Evolutionary conservation across 805 yeast species (phyloP), one percentile per base, ranked within the genome.

Genomic region (Suhomyces tanzawaensis): DNA sequence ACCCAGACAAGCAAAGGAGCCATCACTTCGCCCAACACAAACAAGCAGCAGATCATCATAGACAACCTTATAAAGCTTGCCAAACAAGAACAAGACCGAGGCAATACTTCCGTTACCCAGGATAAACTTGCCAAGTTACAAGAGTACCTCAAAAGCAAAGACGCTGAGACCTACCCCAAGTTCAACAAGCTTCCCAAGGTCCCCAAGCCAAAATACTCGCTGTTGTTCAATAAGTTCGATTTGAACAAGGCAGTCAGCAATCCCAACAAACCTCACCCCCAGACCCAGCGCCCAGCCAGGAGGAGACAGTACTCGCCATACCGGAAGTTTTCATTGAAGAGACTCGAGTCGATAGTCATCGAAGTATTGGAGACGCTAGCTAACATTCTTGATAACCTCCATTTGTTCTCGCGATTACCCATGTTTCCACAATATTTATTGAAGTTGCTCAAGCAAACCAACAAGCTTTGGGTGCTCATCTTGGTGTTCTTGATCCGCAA

Each of bases 391-490:
- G 74, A 69, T 47, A 69, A 66, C 39, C 53, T 69, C 12, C 72
- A 69, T 41, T 58, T 69, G 30, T 59, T 69, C 21, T 64, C 71
- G 29, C 58, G 62, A 39, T 45, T 69, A 22, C 74, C 74, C 15
- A 62, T 67, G 69, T 69, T 69, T 40, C 74, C 74, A 2, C 47
- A 62, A 39, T 44, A 42, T 16, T 45, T 69, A 7, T 22, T 50
- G 14, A 52, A 52, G 6, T 38, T 68, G 15, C 51, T 69, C 34
- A 65, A 64, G 37, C 69, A 68, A 37, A 69, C 74, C 39, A 69
- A 69, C 47, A 65, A 64, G 44, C 45, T 69, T 29, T 69, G 74
- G 74, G 61, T 69, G 26, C 49, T 69, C 16, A 62, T 69, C 9
- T 49, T 69, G 43, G 48, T 69, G 3, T 69, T 69, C 34, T 57